Evolutionary conservation across 768 basidiomycete species (phyloP).

Genomic region (Suillus luteus): DNA sequence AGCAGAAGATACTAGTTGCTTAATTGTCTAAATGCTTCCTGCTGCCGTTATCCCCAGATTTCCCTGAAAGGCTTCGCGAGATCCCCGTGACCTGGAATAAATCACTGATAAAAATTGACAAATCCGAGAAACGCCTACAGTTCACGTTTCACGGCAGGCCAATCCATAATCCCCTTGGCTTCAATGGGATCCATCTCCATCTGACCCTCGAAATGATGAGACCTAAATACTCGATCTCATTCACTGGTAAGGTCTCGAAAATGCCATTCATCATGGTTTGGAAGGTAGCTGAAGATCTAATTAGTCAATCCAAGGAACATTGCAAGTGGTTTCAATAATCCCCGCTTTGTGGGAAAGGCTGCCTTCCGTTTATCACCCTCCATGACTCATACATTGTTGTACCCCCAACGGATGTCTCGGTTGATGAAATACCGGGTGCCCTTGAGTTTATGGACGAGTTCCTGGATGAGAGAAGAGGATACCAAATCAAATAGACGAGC

Average conservation of each 20-base stretch:
- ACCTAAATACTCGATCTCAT: slow-evolving; percentile 34
- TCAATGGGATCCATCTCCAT: slow-evolving; percentile 43
- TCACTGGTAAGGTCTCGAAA: background rate
- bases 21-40: slow-evolving; percentile 34
- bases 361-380: slow-evolving; percentile 36
- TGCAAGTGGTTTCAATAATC: background rate
- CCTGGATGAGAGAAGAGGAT: slow-evolving; percentile 26
- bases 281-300: background rate
- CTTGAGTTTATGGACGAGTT: slow-evolving; percentile 27
- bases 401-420: slow-evolving; percentile 35
- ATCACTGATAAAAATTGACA: slow-evolving; percentile 37
- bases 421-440: slow-evolving; percentile 27
- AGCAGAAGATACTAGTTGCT: slow-evolving; percentile 24
- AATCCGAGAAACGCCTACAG: slow-evolving; percentile 46
- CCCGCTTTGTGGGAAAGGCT: slow-evolving; percentile 16
- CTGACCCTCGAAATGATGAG: slow-evolving; percentile 29
- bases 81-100: slow-evolving; percentile 34
- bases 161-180: slow-evolving; percentile 37
- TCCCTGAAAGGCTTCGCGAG: slow-evolving; percentile 31
- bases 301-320: background rate
- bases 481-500: slow-evolving; percentile 7
- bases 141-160: slow-evolving; percentile 38
- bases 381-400: slow-evolving; percentile 33
- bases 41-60: slow-evolving; percentile 29
- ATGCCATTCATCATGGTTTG: background rate